Conservation (phyloP, 2,329 filamentous ascomycete species). For the Alternaria tenuissima region DNA sequence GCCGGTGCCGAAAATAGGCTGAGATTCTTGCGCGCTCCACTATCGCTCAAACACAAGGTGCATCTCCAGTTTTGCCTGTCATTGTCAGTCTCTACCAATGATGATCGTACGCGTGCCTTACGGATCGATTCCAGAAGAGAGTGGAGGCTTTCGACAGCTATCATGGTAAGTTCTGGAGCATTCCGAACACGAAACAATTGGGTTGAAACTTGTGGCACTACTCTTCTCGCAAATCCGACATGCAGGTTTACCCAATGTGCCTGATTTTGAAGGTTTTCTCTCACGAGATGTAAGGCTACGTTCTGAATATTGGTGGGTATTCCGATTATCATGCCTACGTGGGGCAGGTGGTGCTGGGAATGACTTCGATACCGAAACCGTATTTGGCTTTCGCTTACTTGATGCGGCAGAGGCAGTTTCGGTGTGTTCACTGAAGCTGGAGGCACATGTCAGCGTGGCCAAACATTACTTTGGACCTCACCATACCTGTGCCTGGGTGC, state of each 20-base stretch:
- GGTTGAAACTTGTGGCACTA: constrained; percentile 32
- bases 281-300: constrained; percentile 7
- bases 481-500: constrained; percentile 17
- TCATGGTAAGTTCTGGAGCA: constrained; percentile 49
- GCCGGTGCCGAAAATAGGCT: not conserved
- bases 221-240: constrained; percentile 45
- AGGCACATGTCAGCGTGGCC: not conserved
- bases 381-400: not conserved
- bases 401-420: not conserved
- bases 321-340: not conserved
- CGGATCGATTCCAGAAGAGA: constrained; percentile 16
- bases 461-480: not conserved
- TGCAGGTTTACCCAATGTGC: constrained; percentile 12
- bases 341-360: not conserved
- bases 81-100: constrained; percentile 10
- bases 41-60: constrained; percentile 21
- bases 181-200: constrained; percentile 42
- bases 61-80: constrained; percentile 22
- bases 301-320: not conserved
- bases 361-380: not conserved
- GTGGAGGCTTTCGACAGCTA: constrained; percentile 42
- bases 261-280: constrained; percentile 17
- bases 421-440: not conserved
- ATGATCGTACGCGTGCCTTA: constrained; percentile 7
- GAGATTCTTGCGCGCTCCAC: not conserved